These are phyloP conservation scores for Aphanocladium album DNA, from an alignment of 2,329 filamentous ascomycete genomes.

Conservation along the genomic window DNA sequence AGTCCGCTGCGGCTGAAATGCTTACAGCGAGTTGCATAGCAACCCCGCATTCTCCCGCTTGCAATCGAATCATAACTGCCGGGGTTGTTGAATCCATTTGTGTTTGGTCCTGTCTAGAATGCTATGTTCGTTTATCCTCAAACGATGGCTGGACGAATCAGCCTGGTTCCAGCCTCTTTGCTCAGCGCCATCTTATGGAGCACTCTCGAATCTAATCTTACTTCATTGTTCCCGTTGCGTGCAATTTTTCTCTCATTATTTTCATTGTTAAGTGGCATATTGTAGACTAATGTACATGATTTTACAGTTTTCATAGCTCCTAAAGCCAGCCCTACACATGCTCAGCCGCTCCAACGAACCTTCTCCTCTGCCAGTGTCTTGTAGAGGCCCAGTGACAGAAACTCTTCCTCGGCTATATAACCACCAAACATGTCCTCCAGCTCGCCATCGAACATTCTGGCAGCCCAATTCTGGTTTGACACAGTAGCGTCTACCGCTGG, in stretches of 20 bases:
- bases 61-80: neutral
- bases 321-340: neutral
- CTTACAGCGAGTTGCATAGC: neutral
- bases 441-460: constrained; percentile 1
- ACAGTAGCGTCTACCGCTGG: neutral
- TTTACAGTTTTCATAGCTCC: neutral
- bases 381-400: constrained; percentile 8
- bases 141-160: no score
- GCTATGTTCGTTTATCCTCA: no score
- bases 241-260: neutral
- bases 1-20: constrained; percentile 1
- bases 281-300: neutral
- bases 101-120: no score
- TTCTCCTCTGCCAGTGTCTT: constrained; percentile 9
- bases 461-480: constrained; percentile 5
- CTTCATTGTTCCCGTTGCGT: no score
- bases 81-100: neutral
- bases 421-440: constrained; percentile 9
- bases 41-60: neutral
- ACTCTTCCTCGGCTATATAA: constrained; percentile 7
- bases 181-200: no score
- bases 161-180: no score
- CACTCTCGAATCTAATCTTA: no score
- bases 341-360: constrained; percentile 12
- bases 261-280: neutral